These are phyloP conservation scores for Pyronema omphalodes DNA, from an alignment of 495 filamentous ascomycete species.

Conservation along the genomic window DNA sequence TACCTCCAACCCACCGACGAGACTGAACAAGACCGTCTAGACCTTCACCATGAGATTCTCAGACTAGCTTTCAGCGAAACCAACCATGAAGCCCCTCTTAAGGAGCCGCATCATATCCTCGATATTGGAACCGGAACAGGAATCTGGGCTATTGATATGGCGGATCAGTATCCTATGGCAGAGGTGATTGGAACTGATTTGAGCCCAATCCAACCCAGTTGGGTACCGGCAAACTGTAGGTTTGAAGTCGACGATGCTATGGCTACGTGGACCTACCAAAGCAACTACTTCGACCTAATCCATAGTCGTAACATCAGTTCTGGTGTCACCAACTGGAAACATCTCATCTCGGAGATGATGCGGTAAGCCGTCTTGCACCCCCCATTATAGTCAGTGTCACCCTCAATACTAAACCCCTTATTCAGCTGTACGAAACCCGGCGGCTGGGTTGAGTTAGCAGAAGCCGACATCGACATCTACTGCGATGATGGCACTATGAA, in stretches of 20 bases:
- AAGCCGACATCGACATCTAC: neutral
- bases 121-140: conserved; percentile 17
- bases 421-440: no score
- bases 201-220: conserved; percentile 41
- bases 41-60: conserved; percentile 36
- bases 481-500: neutral
- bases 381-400: no score
- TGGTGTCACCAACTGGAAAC: no score
- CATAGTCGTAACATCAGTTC: conserved; percentile 19
- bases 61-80: conserved; percentile 25
- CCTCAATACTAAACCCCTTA: no score
- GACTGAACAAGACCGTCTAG: conserved; percentile 29
- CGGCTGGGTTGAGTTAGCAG: neutral
- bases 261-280: conserved; percentile 23
- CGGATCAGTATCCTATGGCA: conserved; percentile 29
- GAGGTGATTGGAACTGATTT: conserved; percentile 40
- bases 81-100: neutral
- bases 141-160: conserved; percentile 33
- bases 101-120: conserved; percentile 2
- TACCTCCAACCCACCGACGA: no score
- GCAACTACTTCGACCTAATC: conserved; percentile 25
- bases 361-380: no score
- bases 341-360: no score
- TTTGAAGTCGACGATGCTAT: conserved; percentile 46
- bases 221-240: conserved; percentile 41